These are phyloP conservation scores for Phytopythium kandeliae DNA, from an alignment of 352 stramenopile species.

Conservation along the genomic window DNA sequence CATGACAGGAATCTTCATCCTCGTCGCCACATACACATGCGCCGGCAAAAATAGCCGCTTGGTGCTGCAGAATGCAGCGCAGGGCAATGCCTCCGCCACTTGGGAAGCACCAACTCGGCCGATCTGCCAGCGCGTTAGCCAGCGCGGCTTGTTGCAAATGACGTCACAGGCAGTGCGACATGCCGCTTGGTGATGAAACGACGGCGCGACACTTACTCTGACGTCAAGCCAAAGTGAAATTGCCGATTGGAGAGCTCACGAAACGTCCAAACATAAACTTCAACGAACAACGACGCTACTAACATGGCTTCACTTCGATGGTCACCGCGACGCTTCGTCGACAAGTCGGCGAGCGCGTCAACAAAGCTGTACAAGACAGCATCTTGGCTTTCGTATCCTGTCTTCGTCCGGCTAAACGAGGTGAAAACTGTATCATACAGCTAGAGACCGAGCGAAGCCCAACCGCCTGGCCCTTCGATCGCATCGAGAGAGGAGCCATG, in stretches of 20 bases:
- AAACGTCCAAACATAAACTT: conserved; percentile 3
- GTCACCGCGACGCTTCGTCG: conserved; percentile 1
- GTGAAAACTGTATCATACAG: neutral
- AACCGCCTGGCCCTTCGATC: too few species aligned
- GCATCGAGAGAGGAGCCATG: conserved; percentile 16
- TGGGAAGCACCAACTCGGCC: too few species aligned
- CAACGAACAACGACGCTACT: too few species aligned
- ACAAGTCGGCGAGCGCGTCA: neutral
- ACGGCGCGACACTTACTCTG: too few species aligned
- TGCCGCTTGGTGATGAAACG: conserved; percentile 3
- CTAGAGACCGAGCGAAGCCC: too few species aligned
- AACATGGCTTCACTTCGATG: conserved; percentile 5
- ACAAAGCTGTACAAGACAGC: too few species aligned
- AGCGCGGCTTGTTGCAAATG: conserved; percentile 1
- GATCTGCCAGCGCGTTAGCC: neutral
- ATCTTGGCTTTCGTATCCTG: too few species aligned
- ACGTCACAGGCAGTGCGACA: conserved; percentile 1
- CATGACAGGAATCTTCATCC: neutral
- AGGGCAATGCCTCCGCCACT: too few species aligned
- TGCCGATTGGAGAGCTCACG: too few species aligned
- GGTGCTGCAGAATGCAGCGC: neutral
- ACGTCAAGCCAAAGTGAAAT: too few species aligned
- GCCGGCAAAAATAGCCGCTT: neutral
- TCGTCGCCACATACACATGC: neutral
- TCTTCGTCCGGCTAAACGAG: neutral